phyloP scores from a whole-genome alignment of 805 yeast genomes.

The Barnettozyma sucrosica region DNA sequence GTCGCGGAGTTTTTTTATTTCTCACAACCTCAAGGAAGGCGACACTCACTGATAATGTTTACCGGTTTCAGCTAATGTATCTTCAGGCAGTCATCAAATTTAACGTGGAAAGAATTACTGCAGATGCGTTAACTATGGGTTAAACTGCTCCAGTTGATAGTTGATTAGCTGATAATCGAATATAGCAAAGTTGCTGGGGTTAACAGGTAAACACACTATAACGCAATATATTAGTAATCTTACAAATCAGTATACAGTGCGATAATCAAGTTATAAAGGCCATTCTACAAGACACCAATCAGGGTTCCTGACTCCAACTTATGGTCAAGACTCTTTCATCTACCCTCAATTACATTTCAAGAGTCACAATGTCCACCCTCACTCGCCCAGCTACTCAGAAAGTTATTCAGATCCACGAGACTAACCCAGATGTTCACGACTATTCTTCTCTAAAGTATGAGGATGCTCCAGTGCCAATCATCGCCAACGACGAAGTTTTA shows the following conservation, averaged over 20 bases:
- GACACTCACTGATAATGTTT: no score
- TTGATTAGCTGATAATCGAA: no score
- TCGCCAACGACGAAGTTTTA: slow-evolving; percentile 51
- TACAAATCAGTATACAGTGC: not conserved
- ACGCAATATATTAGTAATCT: not conserved
- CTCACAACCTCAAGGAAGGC: no score
- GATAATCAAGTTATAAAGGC: no score
- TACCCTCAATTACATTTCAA: not conserved
- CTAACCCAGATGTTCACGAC: slow-evolving; percentile 41
- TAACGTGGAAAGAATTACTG: no score
- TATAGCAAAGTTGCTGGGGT: no score
- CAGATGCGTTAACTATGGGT: no score
- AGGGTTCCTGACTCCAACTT: no score
- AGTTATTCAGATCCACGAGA: slow-evolving; percentile 47
- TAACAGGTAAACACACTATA: no score
- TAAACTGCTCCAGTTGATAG: not conserved
- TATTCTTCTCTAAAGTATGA: slow-evolving; percentile 45
- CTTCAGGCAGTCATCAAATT: no score
- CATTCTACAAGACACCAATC: no score
- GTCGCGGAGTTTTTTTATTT: slow-evolving; percentile 1
- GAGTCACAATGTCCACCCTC: slow-evolving; percentile 15
- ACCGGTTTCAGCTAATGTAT: no score
- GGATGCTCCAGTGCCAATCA: slow-evolving; percentile 51
- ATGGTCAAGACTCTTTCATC: not conserved
- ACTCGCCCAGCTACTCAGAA: slow-evolving; percentile 52